Conservation (phyloP, 441 rosid species). For the Syzygium malaccense region DNA sequence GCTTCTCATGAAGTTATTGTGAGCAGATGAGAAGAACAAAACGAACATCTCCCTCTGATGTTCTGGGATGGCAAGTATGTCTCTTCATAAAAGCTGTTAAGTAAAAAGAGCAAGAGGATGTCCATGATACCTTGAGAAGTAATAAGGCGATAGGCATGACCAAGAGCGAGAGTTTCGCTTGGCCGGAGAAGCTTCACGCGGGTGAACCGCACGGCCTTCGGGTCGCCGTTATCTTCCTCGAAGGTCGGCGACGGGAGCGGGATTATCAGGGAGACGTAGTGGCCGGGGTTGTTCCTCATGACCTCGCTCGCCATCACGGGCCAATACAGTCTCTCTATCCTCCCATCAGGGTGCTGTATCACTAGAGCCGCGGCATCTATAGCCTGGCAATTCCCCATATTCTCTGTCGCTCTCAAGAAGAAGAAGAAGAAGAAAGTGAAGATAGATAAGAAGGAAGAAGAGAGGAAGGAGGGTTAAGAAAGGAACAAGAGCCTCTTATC, state of each 20-base stretch:
- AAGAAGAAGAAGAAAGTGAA: neutral
- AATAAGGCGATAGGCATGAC: constrained; percentile 90
- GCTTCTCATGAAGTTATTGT: neutral
- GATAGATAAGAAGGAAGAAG: constrained; percentile 2
- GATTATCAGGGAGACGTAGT: constrained; percentile 86
- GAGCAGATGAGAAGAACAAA: neutral
- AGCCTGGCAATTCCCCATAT: constrained; percentile 95
- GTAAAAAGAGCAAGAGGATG: neutral
- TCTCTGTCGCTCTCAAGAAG: neutral
- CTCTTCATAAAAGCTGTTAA: neutral
- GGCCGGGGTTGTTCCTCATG: constrained; percentile 83
- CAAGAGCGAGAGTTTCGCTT: constrained; percentile 68
- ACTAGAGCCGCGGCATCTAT: constrained; percentile 92
- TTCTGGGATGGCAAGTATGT: neutral
- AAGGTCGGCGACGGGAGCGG: constrained; percentile 45
- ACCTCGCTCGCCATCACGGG: constrained; percentile 60
- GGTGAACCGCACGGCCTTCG: constrained; percentile 61
- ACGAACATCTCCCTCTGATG: neutral
- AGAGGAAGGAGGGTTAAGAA: constrained; percentile 6
- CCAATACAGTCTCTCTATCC: constrained; percentile 75
- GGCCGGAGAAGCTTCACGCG: constrained; percentile 94
- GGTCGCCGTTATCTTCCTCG: constrained; percentile 17
- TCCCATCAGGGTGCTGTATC: constrained; percentile 82
- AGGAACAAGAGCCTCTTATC: constrained; percentile 25
- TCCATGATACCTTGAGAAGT: constrained; percentile 67